These are phyloP conservation scores for Echium plantagineum DNA, from an alignment of 257 asterid genomes.

Conservation along the genomic window DNA sequence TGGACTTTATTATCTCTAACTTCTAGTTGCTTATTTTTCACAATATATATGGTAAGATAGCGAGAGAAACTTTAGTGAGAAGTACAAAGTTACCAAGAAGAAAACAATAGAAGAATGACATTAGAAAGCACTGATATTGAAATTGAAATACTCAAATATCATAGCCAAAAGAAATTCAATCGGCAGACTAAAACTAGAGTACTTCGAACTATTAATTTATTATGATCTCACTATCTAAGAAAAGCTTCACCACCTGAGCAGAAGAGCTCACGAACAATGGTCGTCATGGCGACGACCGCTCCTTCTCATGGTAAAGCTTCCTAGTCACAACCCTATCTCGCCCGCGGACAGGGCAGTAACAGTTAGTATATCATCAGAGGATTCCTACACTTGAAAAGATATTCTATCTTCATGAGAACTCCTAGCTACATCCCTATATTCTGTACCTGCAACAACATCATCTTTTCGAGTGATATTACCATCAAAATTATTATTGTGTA, in stretches of 20 bases:
- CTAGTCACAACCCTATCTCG: background rate
- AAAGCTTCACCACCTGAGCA: background rate
- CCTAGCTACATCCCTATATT: constrained; percentile 26
- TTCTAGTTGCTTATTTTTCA: too few species aligned
- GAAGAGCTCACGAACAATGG: too few species aligned
- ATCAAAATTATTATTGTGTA: constrained; percentile 18
- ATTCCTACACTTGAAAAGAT: constrained; percentile 17
- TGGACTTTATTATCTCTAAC: too few species aligned
- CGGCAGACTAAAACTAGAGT: background rate
- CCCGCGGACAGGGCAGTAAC: background rate
- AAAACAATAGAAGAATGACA: background rate
- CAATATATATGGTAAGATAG: too few species aligned
- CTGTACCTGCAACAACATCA: background rate
- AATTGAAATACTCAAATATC: background rate
- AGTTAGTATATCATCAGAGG: background rate
- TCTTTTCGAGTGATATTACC: constrained; percentile 19
- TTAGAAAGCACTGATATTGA: background rate
- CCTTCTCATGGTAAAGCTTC: background rate
- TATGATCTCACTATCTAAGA: background rate
- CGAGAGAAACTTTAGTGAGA: too few species aligned
- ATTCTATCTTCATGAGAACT: constrained; percentile 18
- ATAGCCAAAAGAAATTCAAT: background rate
- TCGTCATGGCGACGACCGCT: too few species aligned
- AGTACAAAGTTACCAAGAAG: background rate
- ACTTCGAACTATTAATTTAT: background rate